These are phyloP conservation scores for Effrenium voratum DNA, from an alignment of 73 alveolate species.

Conservation along the genomic window DNA sequence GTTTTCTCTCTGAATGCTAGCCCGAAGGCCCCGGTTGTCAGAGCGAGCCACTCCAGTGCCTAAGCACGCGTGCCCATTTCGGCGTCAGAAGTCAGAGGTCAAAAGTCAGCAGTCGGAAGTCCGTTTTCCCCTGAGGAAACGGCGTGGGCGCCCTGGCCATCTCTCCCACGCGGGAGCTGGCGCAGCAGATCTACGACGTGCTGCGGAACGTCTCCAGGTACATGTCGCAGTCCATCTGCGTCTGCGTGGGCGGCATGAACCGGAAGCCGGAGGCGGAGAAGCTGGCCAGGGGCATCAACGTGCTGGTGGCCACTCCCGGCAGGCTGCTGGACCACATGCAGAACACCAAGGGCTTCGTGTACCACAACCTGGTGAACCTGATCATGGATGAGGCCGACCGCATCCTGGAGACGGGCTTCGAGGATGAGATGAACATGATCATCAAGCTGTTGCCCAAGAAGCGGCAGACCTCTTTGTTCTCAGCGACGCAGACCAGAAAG, in stretches of 20 bases:
- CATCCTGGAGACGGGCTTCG: constrained; percentile 98
- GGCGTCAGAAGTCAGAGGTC: too few relatives aligned
- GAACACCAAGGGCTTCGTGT: constrained; percentile 99
- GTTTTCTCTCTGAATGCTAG: too few relatives aligned
- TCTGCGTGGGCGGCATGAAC: constrained; percentile 99
- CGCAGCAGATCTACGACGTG: constrained; percentile 99
- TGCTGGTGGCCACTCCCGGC: constrained; percentile 99
- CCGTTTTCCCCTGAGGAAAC: constrained; percentile 96
- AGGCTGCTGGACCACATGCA: constrained; percentile 99
- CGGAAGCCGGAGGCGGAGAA: constrained; percentile 98
- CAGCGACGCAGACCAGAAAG: constrained; percentile 99
- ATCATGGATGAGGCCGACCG: constrained; percentile 99
- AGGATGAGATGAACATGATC: constrained; percentile 99
- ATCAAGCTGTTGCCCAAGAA: constrained; percentile 98
- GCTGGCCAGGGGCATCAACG: constrained; percentile 98
- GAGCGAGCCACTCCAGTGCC: too few relatives aligned
- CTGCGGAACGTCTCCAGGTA: constrained; percentile 96
- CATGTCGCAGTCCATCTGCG: constrained; percentile 97
- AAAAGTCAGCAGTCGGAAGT: too few relatives aligned
- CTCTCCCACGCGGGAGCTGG: constrained; percentile 99
- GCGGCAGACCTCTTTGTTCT: constrained; percentile 98
- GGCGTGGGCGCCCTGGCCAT: constrained; percentile 99
- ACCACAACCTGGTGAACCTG: constrained; percentile 98
- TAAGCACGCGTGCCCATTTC: too few relatives aligned
- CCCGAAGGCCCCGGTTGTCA: neutral